Evolutionary conservation across 164 flowering plant genomes (phyloP).

Genomic region (Vitis rupestris): DNA sequence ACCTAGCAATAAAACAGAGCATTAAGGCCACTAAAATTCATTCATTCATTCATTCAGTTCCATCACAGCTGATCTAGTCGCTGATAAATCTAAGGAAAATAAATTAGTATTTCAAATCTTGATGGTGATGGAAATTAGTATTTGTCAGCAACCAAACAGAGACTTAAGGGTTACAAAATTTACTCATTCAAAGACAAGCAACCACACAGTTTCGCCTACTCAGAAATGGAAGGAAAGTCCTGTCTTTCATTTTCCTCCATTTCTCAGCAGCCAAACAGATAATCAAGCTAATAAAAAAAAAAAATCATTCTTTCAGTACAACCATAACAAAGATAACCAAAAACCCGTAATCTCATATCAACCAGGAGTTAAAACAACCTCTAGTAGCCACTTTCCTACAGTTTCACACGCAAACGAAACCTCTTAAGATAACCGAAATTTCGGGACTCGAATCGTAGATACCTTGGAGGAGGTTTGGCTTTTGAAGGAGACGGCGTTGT

Average conservation of each 20-base stretch:
- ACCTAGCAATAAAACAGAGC: too few relatives aligned
- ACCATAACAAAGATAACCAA: too few relatives aligned
- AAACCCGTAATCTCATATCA: too few relatives aligned
- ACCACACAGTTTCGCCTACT: too few relatives aligned
- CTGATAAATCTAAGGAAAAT: background rate
- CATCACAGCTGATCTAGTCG: background rate
- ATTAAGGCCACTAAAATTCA: background rate
- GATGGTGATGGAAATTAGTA: background rate
- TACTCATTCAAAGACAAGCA: too few relatives aligned
- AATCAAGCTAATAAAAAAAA: background rate
- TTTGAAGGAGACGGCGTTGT: slow-evolving; percentile 22
- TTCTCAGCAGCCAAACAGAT: slow-evolving; percentile 1
- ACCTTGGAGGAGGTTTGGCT: background rate
- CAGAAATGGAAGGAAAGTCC: background rate
- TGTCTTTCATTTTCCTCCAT: background rate
- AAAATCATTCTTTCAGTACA: too few relatives aligned
- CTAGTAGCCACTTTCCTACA: too few relatives aligned
- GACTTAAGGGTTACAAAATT: background rate
- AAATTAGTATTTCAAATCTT: background rate
- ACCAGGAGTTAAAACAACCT: too few relatives aligned
- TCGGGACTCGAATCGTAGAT: too few relatives aligned
- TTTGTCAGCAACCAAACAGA: background rate
- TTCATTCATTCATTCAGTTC: background rate
- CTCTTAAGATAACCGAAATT: too few relatives aligned
- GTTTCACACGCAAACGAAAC: too few relatives aligned